Conservation (phyloP, 2,329 filamentous ascomycete species). For the Lasiodiplodia hormozganensis region DNA sequence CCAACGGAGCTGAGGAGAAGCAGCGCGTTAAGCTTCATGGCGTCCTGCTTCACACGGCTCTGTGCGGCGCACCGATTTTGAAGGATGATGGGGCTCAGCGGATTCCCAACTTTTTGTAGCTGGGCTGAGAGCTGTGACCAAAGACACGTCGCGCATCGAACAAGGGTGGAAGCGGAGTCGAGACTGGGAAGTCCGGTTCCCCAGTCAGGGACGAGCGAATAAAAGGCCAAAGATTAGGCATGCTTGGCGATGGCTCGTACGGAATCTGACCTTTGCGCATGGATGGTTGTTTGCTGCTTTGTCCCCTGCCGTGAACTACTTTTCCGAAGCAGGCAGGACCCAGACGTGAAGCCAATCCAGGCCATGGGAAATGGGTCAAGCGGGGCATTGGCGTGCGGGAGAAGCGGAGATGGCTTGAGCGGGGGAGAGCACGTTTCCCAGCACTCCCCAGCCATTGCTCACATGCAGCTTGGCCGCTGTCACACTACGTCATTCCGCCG, state of each 20-base stretch:
- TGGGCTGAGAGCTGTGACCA: neutral
- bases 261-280: neutral
- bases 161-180: slow-evolving; percentile 7
- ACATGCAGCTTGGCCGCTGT: slow-evolving; percentile 1
- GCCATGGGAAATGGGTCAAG: neutral
- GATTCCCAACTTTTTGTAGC: slow-evolving; percentile 8
- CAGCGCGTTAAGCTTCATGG: slow-evolving; percentile 12
- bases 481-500: slow-evolving; percentile 18
- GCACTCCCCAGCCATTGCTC: slow-evolving; percentile 14
- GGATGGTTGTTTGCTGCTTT: neutral
- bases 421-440: slow-evolving; percentile 12
- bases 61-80: neutral
- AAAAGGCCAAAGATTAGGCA: slow-evolving; percentile 6
- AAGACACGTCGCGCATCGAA: slow-evolving; percentile 15
- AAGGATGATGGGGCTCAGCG: neutral
- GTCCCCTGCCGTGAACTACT: neutral
- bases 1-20: slow-evolving; percentile 6
- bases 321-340: neutral
- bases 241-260: slow-evolving; percentile 10
- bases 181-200: neutral
- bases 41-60: neutral
- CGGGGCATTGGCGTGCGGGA: neutral
- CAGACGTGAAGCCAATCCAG: slow-evolving; percentile 1
- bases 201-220: slow-evolving; percentile 11
- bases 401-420: neutral